Conservation (phyloP, 1,139 yeast species). For the Magnusiomyces suaveolens region DNA sequence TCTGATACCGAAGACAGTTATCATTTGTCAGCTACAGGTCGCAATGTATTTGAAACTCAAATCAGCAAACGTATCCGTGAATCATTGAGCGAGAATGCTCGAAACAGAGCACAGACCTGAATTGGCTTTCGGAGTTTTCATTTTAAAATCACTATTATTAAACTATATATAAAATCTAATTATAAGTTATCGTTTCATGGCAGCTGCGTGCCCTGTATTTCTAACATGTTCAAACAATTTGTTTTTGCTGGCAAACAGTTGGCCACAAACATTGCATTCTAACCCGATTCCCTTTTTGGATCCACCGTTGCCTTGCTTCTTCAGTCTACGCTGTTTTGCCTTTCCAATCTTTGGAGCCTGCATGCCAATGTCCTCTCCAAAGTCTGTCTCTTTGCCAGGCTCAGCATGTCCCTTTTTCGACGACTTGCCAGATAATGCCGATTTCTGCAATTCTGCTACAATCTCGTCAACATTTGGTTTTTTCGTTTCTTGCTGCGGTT, state of each 20-base stretch:
- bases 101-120: conserved; percentile 5
- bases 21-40: conserved; percentile 11
- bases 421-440: conserved; percentile 8
- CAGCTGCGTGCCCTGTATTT: conserved; percentile 50
- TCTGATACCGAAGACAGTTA: not conserved
- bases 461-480: conserved; percentile 25
- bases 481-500: conserved; percentile 16
- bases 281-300: conserved; percentile 25
- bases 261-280: conserved; percentile 53
- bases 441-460: conserved; percentile 24
- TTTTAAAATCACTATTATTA: too few relatives aligned
- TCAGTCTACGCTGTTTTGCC: conserved; percentile 26
- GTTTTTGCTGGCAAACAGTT: conserved; percentile 54
- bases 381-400: not conserved
- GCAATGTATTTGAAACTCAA: conserved; percentile 15
- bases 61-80: conserved; percentile 25
- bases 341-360: conserved; percentile 22
- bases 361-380: not conserved
- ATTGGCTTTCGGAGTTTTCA: too few relatives aligned
- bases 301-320: conserved; percentile 20
- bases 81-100: conserved; percentile 22
- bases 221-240: conserved; percentile 71
- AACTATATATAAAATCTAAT: too few relatives aligned
- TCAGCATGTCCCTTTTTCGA: too few relatives aligned
- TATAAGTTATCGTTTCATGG: not conserved